Conservation (phyloP, 2,329 filamentous ascomycete species). For the Colletotrichum chlorophyti region DNA sequence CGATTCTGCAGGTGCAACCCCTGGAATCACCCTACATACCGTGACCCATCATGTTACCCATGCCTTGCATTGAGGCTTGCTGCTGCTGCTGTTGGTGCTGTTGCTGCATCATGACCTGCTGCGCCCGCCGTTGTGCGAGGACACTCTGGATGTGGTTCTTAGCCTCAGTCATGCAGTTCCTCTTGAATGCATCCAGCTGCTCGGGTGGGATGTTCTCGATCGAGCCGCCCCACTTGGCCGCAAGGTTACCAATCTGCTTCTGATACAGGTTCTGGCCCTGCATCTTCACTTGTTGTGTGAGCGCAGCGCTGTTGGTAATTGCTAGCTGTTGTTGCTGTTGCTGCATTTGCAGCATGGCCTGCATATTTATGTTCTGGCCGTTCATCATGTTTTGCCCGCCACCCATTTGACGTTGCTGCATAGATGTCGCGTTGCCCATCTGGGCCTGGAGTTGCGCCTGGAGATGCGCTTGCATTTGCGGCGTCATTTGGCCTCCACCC, state of each 20-base stretch:
- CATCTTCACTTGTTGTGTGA: conserved; percentile 40
- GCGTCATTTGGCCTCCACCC: conserved; percentile 39
- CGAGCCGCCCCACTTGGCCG: conserved; percentile 46
- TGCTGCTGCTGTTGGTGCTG: conserved; percentile 43
- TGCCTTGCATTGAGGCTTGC: conserved; percentile 53
- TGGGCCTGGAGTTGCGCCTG: conserved; percentile 37
- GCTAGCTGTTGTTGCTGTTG: conserved; percentile 46
- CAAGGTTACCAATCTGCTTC: conserved; percentile 43
- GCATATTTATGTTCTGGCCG: conserved; percentile 45
- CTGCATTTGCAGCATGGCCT: conserved; percentile 44
- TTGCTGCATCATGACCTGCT: conserved; percentile 47
- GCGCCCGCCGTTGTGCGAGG: conserved; percentile 40
- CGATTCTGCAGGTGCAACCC: background rate
- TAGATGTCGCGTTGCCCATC: conserved; percentile 48
- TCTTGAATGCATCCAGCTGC: conserved; percentile 51
- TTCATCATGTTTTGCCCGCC: conserved; percentile 49
- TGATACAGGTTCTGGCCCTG: conserved; percentile 47
- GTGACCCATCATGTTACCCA: conserved; percentile 62
- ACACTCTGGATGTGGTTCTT: conserved; percentile 41
- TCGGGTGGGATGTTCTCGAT: conserved; percentile 55
- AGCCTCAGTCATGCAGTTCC: conserved; percentile 47
- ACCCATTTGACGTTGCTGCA: conserved; percentile 44
- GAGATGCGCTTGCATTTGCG: conserved; percentile 46
- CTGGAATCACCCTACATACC: conserved; percentile 46
- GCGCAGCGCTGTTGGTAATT: conserved; percentile 36